Percentiles rank a stretch among this genome's conserved stretches.
Conservation (phyloP, 73 alveolate species). For the Paramecium bursaria region DNA sequence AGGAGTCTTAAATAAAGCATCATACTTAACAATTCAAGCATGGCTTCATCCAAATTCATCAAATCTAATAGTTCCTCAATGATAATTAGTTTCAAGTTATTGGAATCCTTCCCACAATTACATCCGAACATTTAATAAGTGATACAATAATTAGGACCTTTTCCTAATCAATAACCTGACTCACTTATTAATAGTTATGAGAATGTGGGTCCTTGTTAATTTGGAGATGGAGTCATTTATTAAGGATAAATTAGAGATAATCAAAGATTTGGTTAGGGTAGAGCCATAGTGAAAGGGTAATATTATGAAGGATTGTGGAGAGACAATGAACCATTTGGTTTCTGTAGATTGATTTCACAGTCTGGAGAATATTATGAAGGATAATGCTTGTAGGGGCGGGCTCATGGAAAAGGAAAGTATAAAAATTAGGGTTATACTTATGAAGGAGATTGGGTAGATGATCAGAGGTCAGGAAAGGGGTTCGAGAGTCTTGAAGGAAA, state of each 20-base stretch:
- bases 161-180: background rate
- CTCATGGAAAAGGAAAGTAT: conserved; percentile 63
- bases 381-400: conserved; percentile 33
- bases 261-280: conserved; percentile 67
- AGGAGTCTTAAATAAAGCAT: conserved; percentile 1
- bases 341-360: conserved; percentile 58
- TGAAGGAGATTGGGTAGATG: conserved; percentile 75
- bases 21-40: no score
- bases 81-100: background rate
- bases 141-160: conserved; percentile 7
- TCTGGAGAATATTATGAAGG: conserved; percentile 67
- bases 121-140: background rate
- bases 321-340: conserved; percentile 64
- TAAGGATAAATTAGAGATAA: conserved; percentile 68
- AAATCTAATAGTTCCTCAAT: conserved; percentile 44
- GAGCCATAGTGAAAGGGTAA: conserved; percentile 50
- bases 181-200: background rate
- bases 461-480: conserved; percentile 71
- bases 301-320: conserved; percentile 73
- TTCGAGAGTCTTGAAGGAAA: conserved; percentile 21
- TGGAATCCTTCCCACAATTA: conserved; percentile 23
- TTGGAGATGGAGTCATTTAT: conserved; percentile 60
- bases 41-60: conserved; percentile 1
- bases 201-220: conserved; percentile 32
- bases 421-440: conserved; percentile 48